A percentile compares a stretch with the other conserved stretches of the same genome.
Evolutionary conservation across 768 basidiomycete species (phyloP).

Genomic region (Dendrothele bispora): DNA sequence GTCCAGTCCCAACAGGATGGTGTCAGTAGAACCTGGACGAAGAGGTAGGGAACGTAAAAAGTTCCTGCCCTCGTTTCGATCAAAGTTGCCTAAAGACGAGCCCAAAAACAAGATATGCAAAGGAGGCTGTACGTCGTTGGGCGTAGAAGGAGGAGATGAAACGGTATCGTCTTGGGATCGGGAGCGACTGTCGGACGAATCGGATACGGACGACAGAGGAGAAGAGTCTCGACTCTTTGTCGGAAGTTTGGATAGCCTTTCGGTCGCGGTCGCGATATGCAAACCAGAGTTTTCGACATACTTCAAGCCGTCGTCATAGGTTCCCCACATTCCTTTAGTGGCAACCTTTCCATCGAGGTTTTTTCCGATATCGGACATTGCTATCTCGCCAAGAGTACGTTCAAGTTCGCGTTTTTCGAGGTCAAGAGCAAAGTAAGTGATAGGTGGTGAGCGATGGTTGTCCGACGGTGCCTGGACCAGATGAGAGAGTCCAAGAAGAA

Average conservation of each 20-base stretch:
- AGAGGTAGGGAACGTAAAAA: conserved; percentile 84
- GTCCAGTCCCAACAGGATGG: conserved; percentile 88
- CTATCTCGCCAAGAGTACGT: conserved; percentile 72
- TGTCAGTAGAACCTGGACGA: conserved; percentile 73
- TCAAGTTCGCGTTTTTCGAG: conserved; percentile 85
- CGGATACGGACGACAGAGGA: conserved; percentile 22
- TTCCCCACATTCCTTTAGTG: conserved; percentile 86
- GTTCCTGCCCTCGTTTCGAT: conserved; percentile 59
- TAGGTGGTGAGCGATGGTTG: conserved; percentile 50
- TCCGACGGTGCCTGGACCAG: conserved; percentile 37
- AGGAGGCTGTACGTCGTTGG: conserved; percentile 46
- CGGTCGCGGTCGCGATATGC: conserved; percentile 17
- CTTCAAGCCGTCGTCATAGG: conserved; percentile 86
- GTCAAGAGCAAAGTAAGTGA: conserved; percentile 91
- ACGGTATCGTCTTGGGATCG: conserved; percentile 21
- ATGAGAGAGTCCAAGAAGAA: conserved; percentile 70
- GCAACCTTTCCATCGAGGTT: conserved; percentile 70
- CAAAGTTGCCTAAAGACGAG: conserved; percentile 90
- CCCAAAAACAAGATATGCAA: conserved; percentile 91
- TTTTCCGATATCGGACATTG: conserved; percentile 59
- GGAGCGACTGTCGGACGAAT: conserved; percentile 17
- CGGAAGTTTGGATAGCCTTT: conserved; percentile 10
- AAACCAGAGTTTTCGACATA: conserved; percentile 72
- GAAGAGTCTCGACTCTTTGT: conserved; percentile 30
- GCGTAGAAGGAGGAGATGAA: conserved; percentile 43